Percentiles rank a stretch among this genome's conserved stretches.
Evolutionary conservation across 495 filamentous ascomycete genomes (phyloP).

Genomic region (Hypoxylon trugodes): DNA sequence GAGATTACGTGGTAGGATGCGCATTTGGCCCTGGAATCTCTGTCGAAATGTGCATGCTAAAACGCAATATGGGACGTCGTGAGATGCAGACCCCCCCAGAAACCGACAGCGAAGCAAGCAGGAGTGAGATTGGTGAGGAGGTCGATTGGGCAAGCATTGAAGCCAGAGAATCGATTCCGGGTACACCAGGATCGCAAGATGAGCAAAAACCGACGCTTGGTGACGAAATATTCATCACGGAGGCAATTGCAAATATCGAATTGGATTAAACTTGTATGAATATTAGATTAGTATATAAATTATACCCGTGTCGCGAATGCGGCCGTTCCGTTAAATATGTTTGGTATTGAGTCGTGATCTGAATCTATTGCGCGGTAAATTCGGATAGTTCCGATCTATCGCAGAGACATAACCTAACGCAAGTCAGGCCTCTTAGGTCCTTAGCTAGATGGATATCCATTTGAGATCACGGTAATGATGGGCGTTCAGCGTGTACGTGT

Average conservation of each 20-base stretch:
- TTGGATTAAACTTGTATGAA: slow-evolving; percentile 18
- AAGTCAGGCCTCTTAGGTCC: too few relatives aligned
- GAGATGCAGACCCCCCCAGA: slow-evolving; percentile 53
- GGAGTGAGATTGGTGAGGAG: slow-evolving; percentile 49
- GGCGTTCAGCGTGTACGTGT: too few relatives aligned
- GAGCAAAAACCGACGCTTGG: slow-evolving; percentile 12
- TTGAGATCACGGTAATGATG: too few relatives aligned
- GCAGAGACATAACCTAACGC: too few relatives aligned
- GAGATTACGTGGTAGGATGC: slow-evolving; percentile 67
- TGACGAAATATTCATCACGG: slow-evolving; percentile 25
- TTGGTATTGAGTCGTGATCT: too few relatives aligned
- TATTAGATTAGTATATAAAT: slow-evolving; percentile 4
- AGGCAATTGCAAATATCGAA: slow-evolving; percentile 32
- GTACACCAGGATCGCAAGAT: slow-evolving; percentile 30
- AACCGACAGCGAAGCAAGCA: slow-evolving; percentile 55
- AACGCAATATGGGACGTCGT: slow-evolving; percentile 48
- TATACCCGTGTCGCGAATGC: slow-evolving; percentile 30
- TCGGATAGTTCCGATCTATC: too few relatives aligned
- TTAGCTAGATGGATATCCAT: too few relatives aligned
- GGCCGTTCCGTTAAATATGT: too few relatives aligned
- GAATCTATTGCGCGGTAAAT: too few relatives aligned
- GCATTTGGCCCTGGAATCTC: slow-evolving; percentile 72
- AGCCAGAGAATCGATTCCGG: slow-evolving; percentile 30
- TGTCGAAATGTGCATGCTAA: slow-evolving; percentile 69
- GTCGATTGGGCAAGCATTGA: slow-evolving; percentile 38